Conservation (phyloP, 345 rosid species). For the Mallotus nudiflorus region DNA sequence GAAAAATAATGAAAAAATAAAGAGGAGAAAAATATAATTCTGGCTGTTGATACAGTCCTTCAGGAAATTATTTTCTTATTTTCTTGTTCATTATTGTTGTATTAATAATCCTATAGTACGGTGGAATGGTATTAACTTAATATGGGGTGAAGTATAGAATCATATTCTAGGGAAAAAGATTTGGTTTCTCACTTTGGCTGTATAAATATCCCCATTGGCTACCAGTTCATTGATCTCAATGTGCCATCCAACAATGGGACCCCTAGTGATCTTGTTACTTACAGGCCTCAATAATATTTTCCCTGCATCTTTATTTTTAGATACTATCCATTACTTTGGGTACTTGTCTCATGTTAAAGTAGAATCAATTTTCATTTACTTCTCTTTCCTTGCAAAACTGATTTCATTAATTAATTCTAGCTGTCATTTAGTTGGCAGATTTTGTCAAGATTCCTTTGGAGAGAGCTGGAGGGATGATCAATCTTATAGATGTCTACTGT, state of each 20-base stretch:
- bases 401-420: slow-evolving; percentile 19
- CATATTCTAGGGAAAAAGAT: neutral
- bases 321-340: neutral
- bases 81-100: neutral
- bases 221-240: no score
- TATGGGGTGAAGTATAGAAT: neutral
- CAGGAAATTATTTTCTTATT: no score
- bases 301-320: no score
- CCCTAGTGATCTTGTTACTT: neutral
- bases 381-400: neutral
- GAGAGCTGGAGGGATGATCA: slow-evolving; percentile 95
- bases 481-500: slow-evolving; percentile 86
- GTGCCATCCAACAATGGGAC: neutral
- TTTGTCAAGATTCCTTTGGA: slow-evolving; percentile 84
- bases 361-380: neutral
- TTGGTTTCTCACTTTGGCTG: neutral
- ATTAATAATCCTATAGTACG: neutral
- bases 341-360: neutral
- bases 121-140: neutral
- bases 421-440: slow-evolving; percentile 75
- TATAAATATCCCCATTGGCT: no score
- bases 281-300: neutral
- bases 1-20: no score
- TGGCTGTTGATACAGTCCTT: no score
- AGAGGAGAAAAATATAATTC: no score